Conservation (phyloP, 129 eudicot genomes). For the Flaveria robusta region DNA sequence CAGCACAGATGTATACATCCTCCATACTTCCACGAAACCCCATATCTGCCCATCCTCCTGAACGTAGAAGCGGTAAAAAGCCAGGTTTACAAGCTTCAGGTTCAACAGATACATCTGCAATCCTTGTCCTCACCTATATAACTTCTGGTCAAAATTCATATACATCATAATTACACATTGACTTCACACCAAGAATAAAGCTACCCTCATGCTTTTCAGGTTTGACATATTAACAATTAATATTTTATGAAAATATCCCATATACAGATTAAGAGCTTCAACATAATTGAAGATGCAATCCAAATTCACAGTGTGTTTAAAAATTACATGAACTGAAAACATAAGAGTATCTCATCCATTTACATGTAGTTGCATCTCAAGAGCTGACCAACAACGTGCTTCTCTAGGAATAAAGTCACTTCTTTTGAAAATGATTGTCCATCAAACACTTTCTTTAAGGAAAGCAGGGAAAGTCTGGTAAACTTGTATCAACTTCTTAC, state of each 20-base stretch:
- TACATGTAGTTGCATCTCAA: too few relatives aligned
- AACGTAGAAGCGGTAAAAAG: conserved; percentile 71
- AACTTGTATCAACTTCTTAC: neutral
- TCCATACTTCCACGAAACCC: conserved; percentile 97
- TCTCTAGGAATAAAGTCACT: too few relatives aligned
- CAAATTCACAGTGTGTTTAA: neutral
- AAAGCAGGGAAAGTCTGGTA: too few relatives aligned
- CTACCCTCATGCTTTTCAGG: conserved; percentile 7
- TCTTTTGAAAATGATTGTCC: too few relatives aligned
- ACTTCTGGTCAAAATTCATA: conserved; percentile 38
- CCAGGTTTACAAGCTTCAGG: conserved; percentile 45
- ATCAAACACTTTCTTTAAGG: too few relatives aligned
- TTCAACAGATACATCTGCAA: conserved; percentile 51
- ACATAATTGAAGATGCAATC: neutral
- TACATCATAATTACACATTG: conserved; percentile 7
- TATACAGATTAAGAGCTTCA: neutral
- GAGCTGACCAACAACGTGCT: too few relatives aligned
- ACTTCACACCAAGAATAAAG: conserved; percentile 6
- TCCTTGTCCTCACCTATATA: conserved; percentile 60
- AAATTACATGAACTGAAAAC: neutral
- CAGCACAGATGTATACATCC: conserved; percentile 83
- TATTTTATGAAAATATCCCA: neutral
- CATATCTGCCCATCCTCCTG: conserved; percentile 96
- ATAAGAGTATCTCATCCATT: neutral
- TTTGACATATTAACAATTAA: conserved; percentile 4